Conservation (phyloP, 495 filamentous ascomycete genomes). For the Letharia lupina region DNA sequence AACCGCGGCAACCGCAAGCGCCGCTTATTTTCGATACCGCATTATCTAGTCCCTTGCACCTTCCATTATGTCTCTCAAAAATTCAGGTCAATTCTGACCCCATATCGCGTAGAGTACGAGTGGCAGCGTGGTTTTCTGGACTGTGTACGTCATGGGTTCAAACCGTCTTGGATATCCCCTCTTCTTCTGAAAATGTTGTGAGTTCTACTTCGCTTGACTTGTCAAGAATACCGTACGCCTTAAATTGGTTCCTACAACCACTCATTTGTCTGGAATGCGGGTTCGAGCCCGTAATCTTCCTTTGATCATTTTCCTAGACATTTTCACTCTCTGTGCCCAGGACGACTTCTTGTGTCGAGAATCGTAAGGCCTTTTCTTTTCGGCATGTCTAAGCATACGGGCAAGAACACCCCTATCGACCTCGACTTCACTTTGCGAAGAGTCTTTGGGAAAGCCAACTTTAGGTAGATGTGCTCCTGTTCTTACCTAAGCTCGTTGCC, state of each 20-base stretch:
- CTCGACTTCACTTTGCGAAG: slow-evolving; percentile 76
- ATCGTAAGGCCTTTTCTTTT: not conserved
- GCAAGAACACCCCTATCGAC: slow-evolving; percentile 37
- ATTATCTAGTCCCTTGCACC: not conserved
- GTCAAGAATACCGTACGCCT: not conserved
- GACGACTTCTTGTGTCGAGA: not conserved
- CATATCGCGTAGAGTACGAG: not conserved
- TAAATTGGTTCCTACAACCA: not conserved
- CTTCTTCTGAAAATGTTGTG: not conserved
- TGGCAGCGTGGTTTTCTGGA: not conserved
- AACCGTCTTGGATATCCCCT: not conserved
- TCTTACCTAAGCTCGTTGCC: not conserved
- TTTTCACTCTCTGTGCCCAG: not conserved
- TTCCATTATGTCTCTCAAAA: not conserved
- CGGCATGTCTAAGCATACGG: slow-evolving; percentile 10
- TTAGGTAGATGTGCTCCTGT: slow-evolving; percentile 47
- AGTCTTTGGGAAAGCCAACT: slow-evolving; percentile 68
- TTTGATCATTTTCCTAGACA: not conserved
- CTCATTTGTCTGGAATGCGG: not conserved
- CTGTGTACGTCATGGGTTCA: not conserved
- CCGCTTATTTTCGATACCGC: not conserved
- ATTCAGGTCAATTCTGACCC: not conserved
- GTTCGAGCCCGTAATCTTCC: not conserved
- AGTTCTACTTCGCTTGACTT: not conserved
- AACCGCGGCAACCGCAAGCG: slow-evolving; percentile 5